Base-by-base conservation (phyloP, 108 stramenopile genomes). In the Ochromonas danica region DNA sequence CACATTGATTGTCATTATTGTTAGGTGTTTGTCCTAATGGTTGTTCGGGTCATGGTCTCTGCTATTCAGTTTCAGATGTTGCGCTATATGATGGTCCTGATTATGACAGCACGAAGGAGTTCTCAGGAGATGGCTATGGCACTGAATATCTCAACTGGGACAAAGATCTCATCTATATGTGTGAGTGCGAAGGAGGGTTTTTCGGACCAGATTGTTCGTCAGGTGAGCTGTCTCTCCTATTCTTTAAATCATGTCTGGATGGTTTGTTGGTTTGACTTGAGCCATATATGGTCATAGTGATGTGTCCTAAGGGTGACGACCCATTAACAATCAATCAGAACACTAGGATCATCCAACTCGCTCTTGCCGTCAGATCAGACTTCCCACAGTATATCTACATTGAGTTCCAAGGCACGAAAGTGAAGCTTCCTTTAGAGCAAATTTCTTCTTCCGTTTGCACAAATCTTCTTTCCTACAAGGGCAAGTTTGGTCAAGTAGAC, bases 261-360 rank as follows among this genome's bases (percentile, higher is more conserved):
- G 36, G 6, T 70, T n/a, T n/a, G n/a, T n/a, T n/a, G n/a, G n/a
- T n/a, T n/a, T n/a, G n/a, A n/a, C n/a, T n/a, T n/a, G n/a, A n/a
- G n/a, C n/a, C n/a, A n/a, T n/a, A n/a, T 40, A 51, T 51, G 6
- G 22, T 22, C 22, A 51, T 51, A 51, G 28, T 79, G 38, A 84
- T 84, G 80, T 85, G 85, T 41, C 83, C 85, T 14, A 84, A 84
- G 81, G 84, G 39, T 14, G 85, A 85, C n/a, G 85, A 85, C 42
- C 85, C 85, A n/a, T 65, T 85, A n/a, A 85, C 84, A 6, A 70
- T 85, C 17, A 80, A 85, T 84, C 85, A 85, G 35, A 78, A 85
- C 78, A 42, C 36, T 1, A 70, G 85, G 1, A 35, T 33, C 0
- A 84, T 85, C 42, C 27, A 39, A 14, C 51, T 84, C 38, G 70